Evolutionary conservation across 2,329 filamentous ascomycete species (phyloP).

Genomic region (Epichloe sp.): DNA sequence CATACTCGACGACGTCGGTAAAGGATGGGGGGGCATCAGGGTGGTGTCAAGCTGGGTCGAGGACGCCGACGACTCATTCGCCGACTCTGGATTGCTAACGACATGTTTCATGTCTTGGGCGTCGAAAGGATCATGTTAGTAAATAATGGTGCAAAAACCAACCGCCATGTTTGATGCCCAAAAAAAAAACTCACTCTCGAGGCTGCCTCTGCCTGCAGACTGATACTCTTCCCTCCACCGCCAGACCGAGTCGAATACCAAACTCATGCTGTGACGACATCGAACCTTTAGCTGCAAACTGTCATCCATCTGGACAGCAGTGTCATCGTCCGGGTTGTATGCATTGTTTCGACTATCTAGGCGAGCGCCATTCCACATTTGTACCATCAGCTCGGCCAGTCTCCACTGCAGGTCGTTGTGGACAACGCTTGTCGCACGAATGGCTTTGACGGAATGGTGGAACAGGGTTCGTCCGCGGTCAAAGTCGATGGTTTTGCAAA

Average conservation of each 20-base stretch:
- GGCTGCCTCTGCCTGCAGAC: slow-evolving; percentile 52
- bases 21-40: slow-evolving; percentile 30
- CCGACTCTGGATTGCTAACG: slow-evolving; percentile 68
- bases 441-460: slow-evolving; percentile 54
- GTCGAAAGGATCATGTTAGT: slow-evolving; percentile 1
- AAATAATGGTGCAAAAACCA: not conserved
- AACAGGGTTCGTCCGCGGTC: slow-evolving; percentile 56
- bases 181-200: slow-evolving; percentile 48
- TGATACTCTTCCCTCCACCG: slow-evolving; percentile 73
- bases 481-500: slow-evolving; percentile 58
- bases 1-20: slow-evolving; percentile 29
- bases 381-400: slow-evolving; percentile 72
- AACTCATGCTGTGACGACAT: slow-evolving; percentile 72
- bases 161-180: too few species aligned
- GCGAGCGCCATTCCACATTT: slow-evolving; percentile 67
- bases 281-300: slow-evolving; percentile 70
- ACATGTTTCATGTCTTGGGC: slow-evolving; percentile 60
- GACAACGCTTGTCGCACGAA: slow-evolving; percentile 60
- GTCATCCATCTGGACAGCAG: slow-evolving; percentile 46
- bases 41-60: slow-evolving; percentile 52
- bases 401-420: slow-evolving; percentile 71
- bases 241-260: slow-evolving; percentile 77
- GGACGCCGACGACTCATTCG: slow-evolving; percentile 57
- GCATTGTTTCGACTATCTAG: slow-evolving; percentile 34
- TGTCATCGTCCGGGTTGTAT: slow-evolving; percentile 35